These are phyloP conservation scores for Byssoonygena ceratinophila DNA, from an alignment of 2,329 filamentous ascomycete species.

Conservation along the genomic window DNA sequence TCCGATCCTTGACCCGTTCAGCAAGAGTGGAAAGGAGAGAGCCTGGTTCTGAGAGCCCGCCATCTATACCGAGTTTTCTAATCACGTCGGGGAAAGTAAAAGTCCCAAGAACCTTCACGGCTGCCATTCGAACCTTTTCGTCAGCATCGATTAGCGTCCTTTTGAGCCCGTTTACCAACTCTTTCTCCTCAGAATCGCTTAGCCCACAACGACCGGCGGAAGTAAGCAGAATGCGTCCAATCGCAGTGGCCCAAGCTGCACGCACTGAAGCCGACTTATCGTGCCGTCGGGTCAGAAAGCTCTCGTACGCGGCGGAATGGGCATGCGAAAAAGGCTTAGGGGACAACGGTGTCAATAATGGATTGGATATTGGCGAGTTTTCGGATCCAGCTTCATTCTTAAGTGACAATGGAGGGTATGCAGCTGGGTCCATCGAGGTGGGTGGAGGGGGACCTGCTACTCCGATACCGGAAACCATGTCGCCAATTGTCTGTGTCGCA, in stretches of 20 bases:
- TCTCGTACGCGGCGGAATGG: slow-evolving; percentile 66
- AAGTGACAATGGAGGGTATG: slow-evolving; percentile 57
- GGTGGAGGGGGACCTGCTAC: slow-evolving; percentile 72
- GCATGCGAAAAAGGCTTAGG: slow-evolving; percentile 82
- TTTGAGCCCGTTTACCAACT: slow-evolving; percentile 61
- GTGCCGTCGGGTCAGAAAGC: slow-evolving; percentile 71
- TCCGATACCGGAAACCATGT: slow-evolving; percentile 88
- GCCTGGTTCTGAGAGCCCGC: slow-evolving; percentile 62
- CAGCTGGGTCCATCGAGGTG: slow-evolving; percentile 63
- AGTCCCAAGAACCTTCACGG: slow-evolving; percentile 70
- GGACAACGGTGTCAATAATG: slow-evolving; percentile 71
- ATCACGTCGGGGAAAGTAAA: slow-evolving; percentile 75
- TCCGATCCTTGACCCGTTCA: slow-evolving; percentile 80
- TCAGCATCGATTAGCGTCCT: slow-evolving; percentile 80
- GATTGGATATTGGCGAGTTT: slow-evolving; percentile 44
- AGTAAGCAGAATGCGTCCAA: slow-evolving; percentile 79
- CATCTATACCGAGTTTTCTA: slow-evolving; percentile 65
- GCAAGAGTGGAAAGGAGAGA: slow-evolving; percentile 73
- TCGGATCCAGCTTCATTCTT: slow-evolving; percentile 36
- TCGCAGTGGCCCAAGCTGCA: slow-evolving; percentile 72
- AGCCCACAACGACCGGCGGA: slow-evolving; percentile 83
- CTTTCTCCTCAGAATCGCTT: slow-evolving; percentile 67
- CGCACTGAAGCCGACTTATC: slow-evolving; percentile 79
- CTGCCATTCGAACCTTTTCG: slow-evolving; percentile 79
- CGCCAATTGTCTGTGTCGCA: slow-evolving; percentile 86